phyloP scores from a whole-genome alignment of 1,284 basidiomycete species.

The Pisolithus thermaeus region DNA sequence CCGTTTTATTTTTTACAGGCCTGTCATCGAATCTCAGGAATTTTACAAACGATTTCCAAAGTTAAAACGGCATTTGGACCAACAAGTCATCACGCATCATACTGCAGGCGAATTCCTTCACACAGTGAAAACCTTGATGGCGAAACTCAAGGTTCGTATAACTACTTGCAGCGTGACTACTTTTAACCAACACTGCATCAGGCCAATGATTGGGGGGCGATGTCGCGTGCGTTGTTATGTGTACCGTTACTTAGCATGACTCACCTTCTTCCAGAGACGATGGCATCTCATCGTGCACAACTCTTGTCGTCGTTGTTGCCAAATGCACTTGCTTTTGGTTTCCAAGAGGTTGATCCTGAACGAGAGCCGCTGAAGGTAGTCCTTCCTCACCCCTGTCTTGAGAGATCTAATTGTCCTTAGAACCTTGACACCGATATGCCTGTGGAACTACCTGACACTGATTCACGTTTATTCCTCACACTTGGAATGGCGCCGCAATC shows the following conservation, averaged over 20 bases:
- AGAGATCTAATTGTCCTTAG: conserved; percentile 20
- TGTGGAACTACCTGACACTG: conserved; percentile 29
- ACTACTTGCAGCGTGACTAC: too few relatives aligned
- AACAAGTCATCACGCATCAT: conserved; percentile 42
- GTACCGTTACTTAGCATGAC: background rate
- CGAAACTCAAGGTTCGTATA: conserved; percentile 48
- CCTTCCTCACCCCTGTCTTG: background rate
- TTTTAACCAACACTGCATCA: conserved; percentile 18
- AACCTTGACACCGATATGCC: conserved; percentile 39
- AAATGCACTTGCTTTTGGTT: conserved; percentile 37
- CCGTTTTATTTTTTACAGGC: conserved; percentile 29
- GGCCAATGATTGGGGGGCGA: conserved; percentile 59
- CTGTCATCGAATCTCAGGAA: conserved; percentile 52
- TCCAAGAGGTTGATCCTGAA: conserved; percentile 35
- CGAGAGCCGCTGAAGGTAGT: conserved; percentile 40
- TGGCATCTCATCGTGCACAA: conserved; percentile 43
- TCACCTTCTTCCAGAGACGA: conserved; percentile 34
- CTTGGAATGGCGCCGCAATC: conserved; percentile 8
- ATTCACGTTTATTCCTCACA: conserved; percentile 29
- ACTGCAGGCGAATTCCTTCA: conserved; percentile 51
- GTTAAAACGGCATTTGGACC: conserved; percentile 41
- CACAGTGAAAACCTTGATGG: conserved; percentile 57
- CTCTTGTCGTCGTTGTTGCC: conserved; percentile 33
- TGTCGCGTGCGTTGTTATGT: conserved; percentile 42
- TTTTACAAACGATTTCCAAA: conserved; percentile 50